A percentile compares a stretch with the other conserved stretches of the same genome.
phyloP scores from a whole-genome alignment of 345 rosid species.

The Noccaea caerulescens region DNA sequence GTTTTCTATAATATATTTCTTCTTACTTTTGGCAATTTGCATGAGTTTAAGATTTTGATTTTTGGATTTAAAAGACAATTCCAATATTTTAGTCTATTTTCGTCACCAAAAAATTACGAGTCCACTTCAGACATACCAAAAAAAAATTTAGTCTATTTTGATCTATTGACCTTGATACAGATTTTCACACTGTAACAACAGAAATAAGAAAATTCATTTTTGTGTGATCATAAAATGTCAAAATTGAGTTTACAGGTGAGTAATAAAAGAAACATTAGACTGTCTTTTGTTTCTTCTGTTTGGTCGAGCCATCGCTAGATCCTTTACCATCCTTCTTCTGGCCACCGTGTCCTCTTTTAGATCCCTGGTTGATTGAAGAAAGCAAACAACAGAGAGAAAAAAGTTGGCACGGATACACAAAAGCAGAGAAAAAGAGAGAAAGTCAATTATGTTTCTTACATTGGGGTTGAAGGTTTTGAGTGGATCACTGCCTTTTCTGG shows the following conservation, averaged over 20 bases:
- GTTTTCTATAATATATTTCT: no score
- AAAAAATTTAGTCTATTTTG: no score
- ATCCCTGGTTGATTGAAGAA: slow-evolving; percentile 32
- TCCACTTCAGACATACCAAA: no score
- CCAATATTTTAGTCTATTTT: no score
- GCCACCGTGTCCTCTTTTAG: slow-evolving; percentile 39
- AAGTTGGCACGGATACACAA: not conserved
- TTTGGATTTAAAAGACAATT: no score
- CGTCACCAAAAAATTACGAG: no score
- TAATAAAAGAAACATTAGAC: slow-evolving; percentile 24
- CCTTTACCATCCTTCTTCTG: slow-evolving; percentile 40
- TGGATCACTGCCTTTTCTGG: slow-evolving; percentile 62
- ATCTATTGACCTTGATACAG: no score
- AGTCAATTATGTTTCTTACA: slow-evolving; percentile 17
- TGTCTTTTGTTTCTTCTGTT: slow-evolving; percentile 40
- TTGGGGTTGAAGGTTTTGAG: slow-evolving; percentile 48
- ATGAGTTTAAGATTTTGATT: no score
- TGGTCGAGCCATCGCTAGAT: slow-evolving; percentile 33
- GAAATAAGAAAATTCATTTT: no score
- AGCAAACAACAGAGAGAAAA: slow-evolving; percentile 10
- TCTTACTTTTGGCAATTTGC: no score
- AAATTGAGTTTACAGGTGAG: slow-evolving; percentile 33
- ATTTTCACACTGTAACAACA: no score
- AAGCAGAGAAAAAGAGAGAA: not conserved
- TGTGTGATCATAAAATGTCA: slow-evolving; percentile 33